These are phyloP conservation scores for Suhomyces prunicola DNA, from an alignment of 805 yeast genomes.

Conservation along the genomic window DNA sequence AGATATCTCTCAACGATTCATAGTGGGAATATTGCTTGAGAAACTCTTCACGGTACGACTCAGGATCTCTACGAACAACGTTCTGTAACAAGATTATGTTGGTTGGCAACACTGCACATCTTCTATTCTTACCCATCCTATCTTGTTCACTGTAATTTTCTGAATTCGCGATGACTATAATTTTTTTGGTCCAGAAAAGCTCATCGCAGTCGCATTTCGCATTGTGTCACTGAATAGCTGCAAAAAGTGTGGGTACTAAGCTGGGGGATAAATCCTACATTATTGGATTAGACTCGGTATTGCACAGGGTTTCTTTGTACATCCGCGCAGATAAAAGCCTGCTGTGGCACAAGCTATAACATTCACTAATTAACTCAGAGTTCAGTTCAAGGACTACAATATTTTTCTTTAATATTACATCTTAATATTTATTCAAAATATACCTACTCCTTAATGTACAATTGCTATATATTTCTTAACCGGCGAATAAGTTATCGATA, in stretches of 20 bases:
- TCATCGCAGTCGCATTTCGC: neutral
- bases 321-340: neutral
- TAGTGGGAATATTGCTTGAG: slow-evolving; percentile 90
- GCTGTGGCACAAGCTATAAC: too few relatives aligned
- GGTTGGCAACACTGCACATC: slow-evolving; percentile 91
- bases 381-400: neutral
- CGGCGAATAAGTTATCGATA: slow-evolving; percentile 49
- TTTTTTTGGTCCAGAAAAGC: neutral
- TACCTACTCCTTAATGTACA: neutral
- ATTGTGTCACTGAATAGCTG: neutral
- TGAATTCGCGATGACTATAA: neutral
- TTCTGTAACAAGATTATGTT: slow-evolving; percentile 90
- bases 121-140: slow-evolving; percentile 82
- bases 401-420: neutral
- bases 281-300: neutral
- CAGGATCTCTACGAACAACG: slow-evolving; percentile 90
- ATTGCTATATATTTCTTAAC: neutral
- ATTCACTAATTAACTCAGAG: too few relatives aligned
- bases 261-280: too few relatives aligned
- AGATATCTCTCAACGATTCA: slow-evolving; percentile 84
- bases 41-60: slow-evolving; percentile 91
- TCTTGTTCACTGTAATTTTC: neutral
- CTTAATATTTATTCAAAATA: neutral
- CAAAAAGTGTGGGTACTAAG: neutral
- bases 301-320: too few relatives aligned